Evolutionary conservation across 2,329 filamentous ascomycete species (phyloP).

Genomic region (Penicillium brevicompactum): DNA sequence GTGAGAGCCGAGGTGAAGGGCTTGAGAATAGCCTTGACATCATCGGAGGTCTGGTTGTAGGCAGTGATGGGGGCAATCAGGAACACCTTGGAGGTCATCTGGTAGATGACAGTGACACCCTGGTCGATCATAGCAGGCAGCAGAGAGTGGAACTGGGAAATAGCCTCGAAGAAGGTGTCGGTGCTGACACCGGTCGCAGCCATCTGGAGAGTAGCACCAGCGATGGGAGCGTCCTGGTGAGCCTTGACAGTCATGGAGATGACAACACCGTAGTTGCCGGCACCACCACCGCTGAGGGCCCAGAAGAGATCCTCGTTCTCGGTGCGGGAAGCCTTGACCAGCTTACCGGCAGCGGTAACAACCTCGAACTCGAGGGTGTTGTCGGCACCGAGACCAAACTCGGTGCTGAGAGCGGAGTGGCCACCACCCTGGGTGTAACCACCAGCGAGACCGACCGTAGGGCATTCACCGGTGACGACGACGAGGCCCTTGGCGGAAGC

Average conservation of each 20-base stretch:
- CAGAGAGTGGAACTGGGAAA: conserved; percentile 53
- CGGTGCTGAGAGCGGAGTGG: conserved; percentile 56
- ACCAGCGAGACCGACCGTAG: conserved; percentile 60
- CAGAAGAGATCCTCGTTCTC: conserved; percentile 23
- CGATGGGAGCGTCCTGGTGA: conserved; percentile 47
- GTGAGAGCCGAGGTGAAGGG: conserved; percentile 49
- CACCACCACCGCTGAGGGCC: conserved; percentile 38
- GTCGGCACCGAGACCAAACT: conserved; percentile 62
- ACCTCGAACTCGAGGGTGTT: conserved; percentile 60
- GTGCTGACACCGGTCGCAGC: conserved; percentile 32
- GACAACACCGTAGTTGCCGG: conserved; percentile 62
- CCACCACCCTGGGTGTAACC: conserved; percentile 65
- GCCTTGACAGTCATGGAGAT: conserved; percentile 57
- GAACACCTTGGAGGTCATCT: conserved; percentile 54
- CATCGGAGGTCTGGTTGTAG: conserved; percentile 48
- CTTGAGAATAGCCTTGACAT: conserved; percentile 49
- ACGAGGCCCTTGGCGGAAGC: conserved; percentile 50
- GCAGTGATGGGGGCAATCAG: conserved; percentile 51
- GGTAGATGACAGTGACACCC: conserved; percentile 54
- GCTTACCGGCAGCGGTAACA: conserved; percentile 46
- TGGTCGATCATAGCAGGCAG: conserved; percentile 55
- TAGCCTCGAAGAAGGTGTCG: conserved; percentile 55
- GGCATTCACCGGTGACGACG: conserved; percentile 58
- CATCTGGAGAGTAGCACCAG: conserved; percentile 51
- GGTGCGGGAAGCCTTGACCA: conserved; percentile 17